phyloP scores from a whole-genome alignment of 768 basidiomycete genomes.

The Lactarius deliciosus region DNA sequence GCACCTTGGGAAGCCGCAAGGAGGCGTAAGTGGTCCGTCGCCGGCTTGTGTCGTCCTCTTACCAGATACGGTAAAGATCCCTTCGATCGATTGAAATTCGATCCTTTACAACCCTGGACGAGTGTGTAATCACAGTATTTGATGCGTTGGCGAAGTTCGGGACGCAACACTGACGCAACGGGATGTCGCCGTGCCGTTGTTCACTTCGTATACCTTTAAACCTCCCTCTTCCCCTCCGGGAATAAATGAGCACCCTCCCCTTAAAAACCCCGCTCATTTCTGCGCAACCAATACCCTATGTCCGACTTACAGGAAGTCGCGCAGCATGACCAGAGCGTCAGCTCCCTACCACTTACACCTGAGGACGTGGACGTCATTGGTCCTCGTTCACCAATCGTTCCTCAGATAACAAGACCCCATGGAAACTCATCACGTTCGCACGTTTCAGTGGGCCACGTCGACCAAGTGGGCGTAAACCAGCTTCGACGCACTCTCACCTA shows the following conservation, averaged over 20 bases:
- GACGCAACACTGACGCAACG: not conserved
- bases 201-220: not conserved
- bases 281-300: constrained; percentile 1
- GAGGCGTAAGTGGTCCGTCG: too few species aligned
- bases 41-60: too few species aligned
- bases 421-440: constrained; percentile 16
- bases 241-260: not conserved
- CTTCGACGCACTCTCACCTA: constrained; percentile 42
- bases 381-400: not conserved
- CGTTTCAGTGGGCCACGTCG: constrained; percentile 51
- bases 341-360: constrained; percentile 3
- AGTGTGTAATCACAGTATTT: not conserved
- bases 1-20: too few species aligned
- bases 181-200: not conserved
- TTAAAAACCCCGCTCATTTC: not conserved
- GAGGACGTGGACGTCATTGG: not conserved
- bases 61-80: too few species aligned
- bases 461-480: constrained; percentile 48
- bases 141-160: not conserved
- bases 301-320: constrained; percentile 2
- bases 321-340: constrained; percentile 2
- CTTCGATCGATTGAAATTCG: too few species aligned
- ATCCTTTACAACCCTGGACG: not conserved
- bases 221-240: not conserved
- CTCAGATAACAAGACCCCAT: not conserved